A percentile compares a stretch with the other conserved stretches of the same genome.
phyloP scores from a whole-genome alignment of 2,329 filamentous ascomycete genomes.

The Xylaria sp. region DNA sequence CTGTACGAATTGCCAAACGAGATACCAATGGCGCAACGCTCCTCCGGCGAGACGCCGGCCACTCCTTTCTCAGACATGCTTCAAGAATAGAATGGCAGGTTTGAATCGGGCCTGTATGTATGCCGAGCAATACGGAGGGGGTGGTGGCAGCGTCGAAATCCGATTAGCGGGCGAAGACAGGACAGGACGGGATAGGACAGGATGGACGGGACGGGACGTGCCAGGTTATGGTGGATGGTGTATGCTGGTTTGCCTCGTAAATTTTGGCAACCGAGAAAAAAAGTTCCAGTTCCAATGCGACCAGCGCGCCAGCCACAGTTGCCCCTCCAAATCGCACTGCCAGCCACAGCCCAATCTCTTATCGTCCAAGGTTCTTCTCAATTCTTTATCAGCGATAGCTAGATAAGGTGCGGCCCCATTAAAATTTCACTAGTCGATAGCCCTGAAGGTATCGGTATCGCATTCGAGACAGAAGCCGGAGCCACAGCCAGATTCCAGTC shows the following conservation, averaged over 20 bases:
- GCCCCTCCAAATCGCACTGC: slow-evolving; percentile 34
- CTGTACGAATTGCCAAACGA: slow-evolving; percentile 98
- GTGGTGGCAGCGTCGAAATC: slow-evolving; percentile 9
- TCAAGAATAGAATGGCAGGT: not conserved
- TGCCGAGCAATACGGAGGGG: slow-evolving; percentile 3
- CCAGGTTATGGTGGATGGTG: slow-evolving; percentile 1
- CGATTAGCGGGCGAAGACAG: not conserved
- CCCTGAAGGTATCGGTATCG: no score
- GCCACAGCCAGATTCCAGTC: not conserved
- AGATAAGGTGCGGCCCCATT: slow-evolving; percentile 2
- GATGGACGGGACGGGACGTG: slow-evolving; percentile 9
- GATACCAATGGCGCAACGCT: slow-evolving; percentile 84
- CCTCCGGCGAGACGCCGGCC: slow-evolving; percentile 56
- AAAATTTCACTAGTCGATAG: no score
- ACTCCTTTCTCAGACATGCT: slow-evolving; percentile 44
- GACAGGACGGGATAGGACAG: no score
- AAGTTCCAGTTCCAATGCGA: slow-evolving; percentile 28
- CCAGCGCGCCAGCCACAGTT: slow-evolving; percentile 35
- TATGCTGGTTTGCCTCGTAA: slow-evolving; percentile 21
- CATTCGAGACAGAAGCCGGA: no score
- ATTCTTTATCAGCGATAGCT: slow-evolving; percentile 3
- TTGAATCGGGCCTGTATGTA: not conserved
- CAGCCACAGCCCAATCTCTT: slow-evolving; percentile 27
- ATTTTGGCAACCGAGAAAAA: slow-evolving; percentile 33
- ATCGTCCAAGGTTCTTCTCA: not conserved